Evolutionary conservation across 257 asterid genomes (phyloP).

Genomic region (Solanum microdontum): DNA sequence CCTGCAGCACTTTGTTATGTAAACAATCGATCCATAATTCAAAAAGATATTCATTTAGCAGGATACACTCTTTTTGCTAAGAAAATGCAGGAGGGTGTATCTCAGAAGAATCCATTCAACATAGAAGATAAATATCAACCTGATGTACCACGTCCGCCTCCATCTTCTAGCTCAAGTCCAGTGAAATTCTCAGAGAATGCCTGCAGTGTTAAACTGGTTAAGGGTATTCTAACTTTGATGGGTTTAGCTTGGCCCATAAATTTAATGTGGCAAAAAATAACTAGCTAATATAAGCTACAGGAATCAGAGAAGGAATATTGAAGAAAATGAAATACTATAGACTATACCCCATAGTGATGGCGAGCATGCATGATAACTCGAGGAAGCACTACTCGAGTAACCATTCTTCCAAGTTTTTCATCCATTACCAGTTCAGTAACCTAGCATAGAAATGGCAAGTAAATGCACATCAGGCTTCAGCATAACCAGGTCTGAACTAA

Average conservation of each 20-base stretch:
- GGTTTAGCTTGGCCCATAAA: not conserved
- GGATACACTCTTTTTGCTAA: not conserved
- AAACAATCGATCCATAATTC: not conserved
- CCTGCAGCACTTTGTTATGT: slow-evolving; percentile 35
- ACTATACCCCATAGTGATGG: slow-evolving; percentile 70
- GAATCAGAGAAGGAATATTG: not conserved
- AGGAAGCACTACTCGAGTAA: slow-evolving; percentile 88
- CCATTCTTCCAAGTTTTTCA: slow-evolving; percentile 74
- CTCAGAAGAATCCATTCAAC: not conserved
- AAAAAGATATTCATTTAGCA: not conserved
- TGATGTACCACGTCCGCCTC: slow-evolving; percentile 98
- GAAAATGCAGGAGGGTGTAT: not conserved
- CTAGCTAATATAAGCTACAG: not conserved
- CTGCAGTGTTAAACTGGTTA: slow-evolving; percentile 24
- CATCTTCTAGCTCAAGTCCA: slow-evolving; percentile 96
- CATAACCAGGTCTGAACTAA: not conserved
- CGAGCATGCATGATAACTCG: slow-evolving; percentile 90
- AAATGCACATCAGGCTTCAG: not conserved
- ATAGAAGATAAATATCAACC: slow-evolving; percentile 26
- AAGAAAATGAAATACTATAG: not conserved
- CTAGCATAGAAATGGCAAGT: slow-evolving; percentile 19
- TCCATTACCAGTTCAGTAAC: slow-evolving; percentile 74
- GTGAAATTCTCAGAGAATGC: slow-evolving; percentile 88
- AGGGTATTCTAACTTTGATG: not conserved
- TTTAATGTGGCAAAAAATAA: not conserved